Percentiles rank a stretch among this genome's conserved stretches.
These are phyloP conservation scores for Phytophthora tentaculata DNA, from an alignment of 352 stramenopile species.

Conservation along the genomic window DNA sequence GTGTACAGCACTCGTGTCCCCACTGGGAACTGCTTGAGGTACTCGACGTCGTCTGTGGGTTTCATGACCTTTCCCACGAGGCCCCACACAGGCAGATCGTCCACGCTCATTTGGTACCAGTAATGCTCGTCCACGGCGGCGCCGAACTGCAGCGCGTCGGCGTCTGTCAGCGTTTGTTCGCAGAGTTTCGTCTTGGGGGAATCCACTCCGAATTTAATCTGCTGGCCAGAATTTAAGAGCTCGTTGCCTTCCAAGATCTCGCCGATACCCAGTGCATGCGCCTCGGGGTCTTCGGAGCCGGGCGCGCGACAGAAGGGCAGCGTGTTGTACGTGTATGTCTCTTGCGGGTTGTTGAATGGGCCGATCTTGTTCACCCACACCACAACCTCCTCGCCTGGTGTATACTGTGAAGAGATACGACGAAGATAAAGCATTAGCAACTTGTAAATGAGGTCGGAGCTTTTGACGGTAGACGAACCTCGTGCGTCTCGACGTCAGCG, in stretches of 20 bases:
- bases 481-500: conserved; percentile 65
- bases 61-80: conserved; percentile 98
- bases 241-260: conserved; percentile 96
- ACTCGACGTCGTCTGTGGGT: conserved; percentile 80
- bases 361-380: conserved; percentile 99
- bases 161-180: conserved; percentile 71
- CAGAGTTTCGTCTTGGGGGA: conserved; percentile 74
- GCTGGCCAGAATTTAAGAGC: conserved; percentile 93
- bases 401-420: conserved; percentile 54
- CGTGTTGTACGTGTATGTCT: conserved; percentile 99
- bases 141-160: conserved; percentile 81
- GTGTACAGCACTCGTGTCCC: conserved; percentile 95
- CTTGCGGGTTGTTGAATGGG: conserved; percentile 97
- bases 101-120: conserved; percentile 99
- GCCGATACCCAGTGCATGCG: conserved; percentile 91
- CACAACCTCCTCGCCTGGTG: conserved; percentile 76
- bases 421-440: not conserved
- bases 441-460: not conserved
- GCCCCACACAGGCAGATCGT: conserved; percentile 98
- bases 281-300: conserved; percentile 88
- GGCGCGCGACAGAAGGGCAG: conserved; percentile 96
- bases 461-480: conserved; percentile 38
- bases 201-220: conserved; percentile 79
- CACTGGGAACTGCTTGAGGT: conserved; percentile 84
- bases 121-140: conserved; percentile 95